A percentile compares a stretch with the other conserved stretches of the same genome.
Conservation (phyloP, 495 filamentous ascomycete species). For the Hamigera avellanea region DNA sequence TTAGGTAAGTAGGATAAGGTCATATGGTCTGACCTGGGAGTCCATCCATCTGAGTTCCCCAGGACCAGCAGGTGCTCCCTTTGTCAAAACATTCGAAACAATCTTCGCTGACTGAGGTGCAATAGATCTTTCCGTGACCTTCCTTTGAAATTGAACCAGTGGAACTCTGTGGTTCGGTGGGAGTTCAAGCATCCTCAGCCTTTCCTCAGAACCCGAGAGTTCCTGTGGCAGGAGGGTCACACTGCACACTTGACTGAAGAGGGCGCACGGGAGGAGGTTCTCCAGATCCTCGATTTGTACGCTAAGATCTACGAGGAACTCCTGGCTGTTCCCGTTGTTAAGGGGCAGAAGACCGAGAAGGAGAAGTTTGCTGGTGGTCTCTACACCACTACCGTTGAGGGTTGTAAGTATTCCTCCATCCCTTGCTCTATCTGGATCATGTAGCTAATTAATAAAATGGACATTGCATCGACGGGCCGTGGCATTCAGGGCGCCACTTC, state of each 20-base stretch:
- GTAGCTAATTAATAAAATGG: too few species aligned
- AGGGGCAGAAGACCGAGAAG: conserved; percentile 76
- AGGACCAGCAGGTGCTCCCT: too few species aligned
- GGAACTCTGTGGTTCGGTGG: conserved; percentile 97
- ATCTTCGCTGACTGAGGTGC: too few species aligned
- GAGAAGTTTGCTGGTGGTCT: conserved; percentile 95
- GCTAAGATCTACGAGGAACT: conserved; percentile 83
- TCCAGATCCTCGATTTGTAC: conserved; percentile 89
- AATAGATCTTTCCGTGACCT: conserved; percentile 90
- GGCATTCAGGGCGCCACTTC: conserved; percentile 94
- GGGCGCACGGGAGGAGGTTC: conserved; percentile 68
- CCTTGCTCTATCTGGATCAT: too few species aligned
- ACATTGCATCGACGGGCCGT: conserved; percentile 85
- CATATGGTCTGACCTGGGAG: too few species aligned
- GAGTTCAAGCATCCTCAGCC: conserved; percentile 97
- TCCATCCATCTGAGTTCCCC: too few species aligned
- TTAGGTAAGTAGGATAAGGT: too few species aligned
- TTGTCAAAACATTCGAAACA: too few species aligned
- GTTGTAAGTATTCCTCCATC: conserved; percentile 40
- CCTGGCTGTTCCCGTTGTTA: conserved; percentile 85
- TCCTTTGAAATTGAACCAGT: conserved; percentile 87
- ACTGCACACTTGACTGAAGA: conserved; percentile 81
- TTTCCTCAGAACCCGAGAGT: conserved; percentile 86
- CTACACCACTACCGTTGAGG: conserved; percentile 89
- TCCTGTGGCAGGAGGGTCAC: conserved; percentile 97